phyloP scores from a whole-genome alignment of 78 protist species.

The Dictyostelium brefeldianum region DNA sequence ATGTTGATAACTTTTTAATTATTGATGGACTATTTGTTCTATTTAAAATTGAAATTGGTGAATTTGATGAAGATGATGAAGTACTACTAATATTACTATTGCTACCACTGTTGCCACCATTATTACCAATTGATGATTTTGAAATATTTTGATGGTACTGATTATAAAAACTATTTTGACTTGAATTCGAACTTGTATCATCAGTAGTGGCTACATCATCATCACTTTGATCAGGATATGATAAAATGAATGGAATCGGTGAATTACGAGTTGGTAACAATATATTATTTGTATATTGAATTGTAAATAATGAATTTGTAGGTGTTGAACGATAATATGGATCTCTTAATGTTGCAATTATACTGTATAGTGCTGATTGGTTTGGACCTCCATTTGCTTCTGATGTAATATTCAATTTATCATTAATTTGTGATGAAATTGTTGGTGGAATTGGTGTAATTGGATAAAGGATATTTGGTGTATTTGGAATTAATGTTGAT shows the following conservation, averaged over 20 bases:
- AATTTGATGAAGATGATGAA: neutral
- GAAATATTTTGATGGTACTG: neutral
- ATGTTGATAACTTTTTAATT: neutral
- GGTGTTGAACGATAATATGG: neutral
- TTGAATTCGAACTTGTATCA: neutral
- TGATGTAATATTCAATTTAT: neutral
- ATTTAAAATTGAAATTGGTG: neutral
- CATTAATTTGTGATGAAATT: slow-evolving; percentile 8
- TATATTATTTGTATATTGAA: slow-evolving; percentile 18
- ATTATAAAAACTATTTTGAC: neutral
- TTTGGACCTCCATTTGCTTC: neutral
- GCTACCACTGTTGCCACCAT: neutral
- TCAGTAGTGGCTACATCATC: neutral
- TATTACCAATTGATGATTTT: neutral
- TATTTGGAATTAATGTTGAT: slow-evolving; percentile 11
- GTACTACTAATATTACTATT: neutral
- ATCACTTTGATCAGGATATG: slow-evolving; percentile 11
- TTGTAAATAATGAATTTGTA: neutral
- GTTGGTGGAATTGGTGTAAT: slow-evolving; percentile 30
- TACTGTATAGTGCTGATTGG: neutral
- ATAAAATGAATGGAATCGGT: slow-evolving; percentile 40
- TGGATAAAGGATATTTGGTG: slow-evolving; percentile 45
- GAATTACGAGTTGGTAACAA: slow-evolving; percentile 30
- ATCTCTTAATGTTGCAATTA: neutral
- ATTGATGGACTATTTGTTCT: slow-evolving; percentile 15